Evolutionary conservation across 2,329 filamentous ascomycete genomes (phyloP).

Genomic region (Erysiphe pisi): DNA sequence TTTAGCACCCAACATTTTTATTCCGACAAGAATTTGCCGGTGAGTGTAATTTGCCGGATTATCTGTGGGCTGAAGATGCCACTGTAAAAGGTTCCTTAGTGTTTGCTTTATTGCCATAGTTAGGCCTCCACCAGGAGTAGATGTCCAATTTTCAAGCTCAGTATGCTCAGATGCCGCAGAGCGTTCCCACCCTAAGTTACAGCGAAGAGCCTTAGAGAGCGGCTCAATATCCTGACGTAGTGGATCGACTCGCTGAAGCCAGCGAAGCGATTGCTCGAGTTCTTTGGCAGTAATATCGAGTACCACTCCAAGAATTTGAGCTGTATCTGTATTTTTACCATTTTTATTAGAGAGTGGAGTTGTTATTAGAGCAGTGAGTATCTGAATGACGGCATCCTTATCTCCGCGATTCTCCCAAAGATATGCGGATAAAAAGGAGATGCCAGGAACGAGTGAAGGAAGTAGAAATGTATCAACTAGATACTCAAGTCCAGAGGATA

Average conservation of each 20-base stretch:
- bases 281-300: slow-evolving; percentile 60
- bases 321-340: slow-evolving; percentile 44
- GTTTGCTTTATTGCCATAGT: slow-evolving; percentile 49
- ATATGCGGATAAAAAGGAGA: slow-evolving; percentile 60
- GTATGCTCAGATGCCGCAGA: slow-evolving; percentile 52
- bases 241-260: slow-evolving; percentile 56
- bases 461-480: slow-evolving; percentile 69
- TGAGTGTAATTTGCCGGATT: slow-evolving; percentile 60
- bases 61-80: slow-evolving; percentile 49
- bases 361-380: slow-evolving; percentile 61
- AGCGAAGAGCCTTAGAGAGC: slow-evolving; percentile 53
- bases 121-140: slow-evolving; percentile 47
- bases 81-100: slow-evolving; percentile 53
- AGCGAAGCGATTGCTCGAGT: slow-evolving; percentile 55
- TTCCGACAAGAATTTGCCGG: slow-evolving; percentile 52
- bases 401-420: slow-evolving; percentile 57
- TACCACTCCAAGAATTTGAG: slow-evolving; percentile 58
- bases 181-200: slow-evolving; percentile 48
- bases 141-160: slow-evolving; percentile 59
- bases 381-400: slow-evolving; percentile 57
- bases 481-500: slow-evolving; percentile 69
- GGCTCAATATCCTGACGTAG: slow-evolving; percentile 59
- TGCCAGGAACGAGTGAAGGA: slow-evolving; percentile 64
- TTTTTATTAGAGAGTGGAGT: slow-evolving; percentile 55
- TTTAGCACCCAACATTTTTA: slow-evolving; percentile 52